Percentiles rank a stretch among this genome's conserved stretches.
Conservation (phyloP, 768 basidiomycete species). For the Mycena chlorophos region DNA sequence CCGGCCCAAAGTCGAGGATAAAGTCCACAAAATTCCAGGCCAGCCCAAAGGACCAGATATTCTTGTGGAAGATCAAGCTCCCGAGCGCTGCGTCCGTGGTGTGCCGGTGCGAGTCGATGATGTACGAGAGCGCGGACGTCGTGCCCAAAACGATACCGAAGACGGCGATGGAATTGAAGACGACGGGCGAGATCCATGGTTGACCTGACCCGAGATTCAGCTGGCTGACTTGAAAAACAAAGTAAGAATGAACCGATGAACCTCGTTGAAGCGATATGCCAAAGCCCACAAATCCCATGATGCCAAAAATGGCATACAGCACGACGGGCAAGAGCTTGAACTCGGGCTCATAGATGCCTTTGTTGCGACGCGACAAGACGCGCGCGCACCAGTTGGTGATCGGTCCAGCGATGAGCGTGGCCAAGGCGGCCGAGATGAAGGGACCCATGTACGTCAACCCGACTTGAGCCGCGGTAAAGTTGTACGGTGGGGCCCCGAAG, state of each 20-base stretch:
- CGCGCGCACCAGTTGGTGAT: constrained; percentile 9
- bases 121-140: constrained; percentile 11
- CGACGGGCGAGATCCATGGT: constrained; percentile 12
- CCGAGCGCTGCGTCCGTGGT: constrained; percentile 16
- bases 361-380: constrained; percentile 9
- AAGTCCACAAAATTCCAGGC: constrained; percentile 13
- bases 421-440: constrained; percentile 8
- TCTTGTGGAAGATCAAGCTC: constrained; percentile 14
- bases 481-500: constrained; percentile 11
- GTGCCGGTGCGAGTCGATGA: constrained; percentile 16
- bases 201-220: background rate
- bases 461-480: constrained; percentile 3
- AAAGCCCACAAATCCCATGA: constrained; percentile 14
- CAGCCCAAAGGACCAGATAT: constrained; percentile 15
- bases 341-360: constrained; percentile 15
- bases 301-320: constrained; percentile 10
- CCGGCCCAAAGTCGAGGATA: constrained; percentile 8
- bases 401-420: constrained; percentile 4
- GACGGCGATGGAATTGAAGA: constrained; percentile 14
- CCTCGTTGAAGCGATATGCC: constrained; percentile 10
- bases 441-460: constrained; percentile 11
- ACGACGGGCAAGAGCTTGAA: constrained; percentile 13
- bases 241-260: background rate
- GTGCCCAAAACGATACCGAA: constrained; percentile 15
- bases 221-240: background rate